Evolutionary conservation across 352 stramenopile species (phyloP).

Genomic region (Thraustochytrium sp.): DNA sequence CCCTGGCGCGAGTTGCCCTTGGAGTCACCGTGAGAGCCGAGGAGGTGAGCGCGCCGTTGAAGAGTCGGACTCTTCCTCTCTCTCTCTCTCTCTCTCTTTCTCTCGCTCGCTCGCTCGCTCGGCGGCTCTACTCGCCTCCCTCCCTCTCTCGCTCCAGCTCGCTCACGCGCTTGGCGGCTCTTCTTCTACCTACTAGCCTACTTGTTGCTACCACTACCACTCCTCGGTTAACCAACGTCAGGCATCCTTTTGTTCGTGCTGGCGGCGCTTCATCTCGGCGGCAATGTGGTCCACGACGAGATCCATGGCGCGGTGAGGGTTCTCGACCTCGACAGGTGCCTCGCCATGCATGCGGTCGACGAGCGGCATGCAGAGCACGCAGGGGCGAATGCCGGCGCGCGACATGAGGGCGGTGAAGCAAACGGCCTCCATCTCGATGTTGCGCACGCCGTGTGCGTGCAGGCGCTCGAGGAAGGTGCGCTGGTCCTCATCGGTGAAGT

Average conservation of each 20-base stretch:
- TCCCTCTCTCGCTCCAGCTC: too few relatives aligned
- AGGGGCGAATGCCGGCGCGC: slow-evolving; percentile 67
- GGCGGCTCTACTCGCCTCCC: too few relatives aligned
- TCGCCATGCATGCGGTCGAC: slow-evolving; percentile 70
- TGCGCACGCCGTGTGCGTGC: slow-evolving; percentile 60
- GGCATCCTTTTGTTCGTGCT: too few relatives aligned
- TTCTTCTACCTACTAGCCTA: too few relatives aligned
- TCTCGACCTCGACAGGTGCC: slow-evolving; percentile 58
- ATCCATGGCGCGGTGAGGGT: neutral
- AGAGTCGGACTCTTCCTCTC: too few relatives aligned
- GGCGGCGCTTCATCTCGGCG: neutral
- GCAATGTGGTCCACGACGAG: slow-evolving; percentile 22
- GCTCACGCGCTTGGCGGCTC: too few relatives aligned
- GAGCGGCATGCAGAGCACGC: slow-evolving; percentile 65
- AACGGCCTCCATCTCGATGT: slow-evolving; percentile 75
- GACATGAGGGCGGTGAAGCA: slow-evolving; percentile 67
- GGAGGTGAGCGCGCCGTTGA: neutral
- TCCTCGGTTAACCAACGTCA: too few relatives aligned
- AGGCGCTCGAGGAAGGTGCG: slow-evolving; percentile 62
- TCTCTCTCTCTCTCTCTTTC: too few relatives aligned
- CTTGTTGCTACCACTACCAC: too few relatives aligned
- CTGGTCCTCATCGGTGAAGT: slow-evolving; percentile 70
- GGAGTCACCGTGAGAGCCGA: neutral
- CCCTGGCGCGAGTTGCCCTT: neutral
- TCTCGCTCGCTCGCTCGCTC: too few relatives aligned